phyloP scores from a whole-genome alignment of 768 basidiomycete genomes.

The Mycena rosella region DNA sequence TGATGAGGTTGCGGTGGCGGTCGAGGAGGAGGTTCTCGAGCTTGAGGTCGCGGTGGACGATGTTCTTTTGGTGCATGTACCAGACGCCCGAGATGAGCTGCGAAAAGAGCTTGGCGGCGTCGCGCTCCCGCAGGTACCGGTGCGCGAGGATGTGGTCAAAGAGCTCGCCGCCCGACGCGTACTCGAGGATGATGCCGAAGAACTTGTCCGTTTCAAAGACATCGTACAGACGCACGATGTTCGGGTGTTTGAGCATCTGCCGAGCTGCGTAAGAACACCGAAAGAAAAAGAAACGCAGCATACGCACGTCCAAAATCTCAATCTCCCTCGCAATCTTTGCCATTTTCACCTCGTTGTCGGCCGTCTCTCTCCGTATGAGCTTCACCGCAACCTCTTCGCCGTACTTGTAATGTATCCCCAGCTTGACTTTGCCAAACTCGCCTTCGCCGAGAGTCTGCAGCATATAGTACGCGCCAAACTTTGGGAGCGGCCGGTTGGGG shows the following conservation, averaged over 20 bases:
- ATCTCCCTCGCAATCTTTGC: conserved; percentile 98
- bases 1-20: conserved; percentile 35
- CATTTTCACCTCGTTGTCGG: conserved; percentile 87
- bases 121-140: conserved; percentile 92
- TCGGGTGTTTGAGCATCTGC: conserved; percentile 94
- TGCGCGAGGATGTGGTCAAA: conserved; percentile 99
- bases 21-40: conserved; percentile 73
- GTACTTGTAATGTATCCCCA: conserved; percentile 92
- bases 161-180: conserved; percentile 97
- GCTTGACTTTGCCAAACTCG: conserved; percentile 98
- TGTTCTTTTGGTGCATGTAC: conserved; percentile 87
- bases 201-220: conserved; percentile 99
- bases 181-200: conserved; percentile 99
- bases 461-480: conserved; percentile 95
- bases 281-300: conserved; percentile 27
- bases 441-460: conserved; percentile 98
- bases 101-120: conserved; percentile 95
- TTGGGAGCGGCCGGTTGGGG: conserved; percentile 85
- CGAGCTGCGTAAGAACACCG: conserved; percentile 21
- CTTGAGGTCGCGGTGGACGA: conserved; percentile 86
- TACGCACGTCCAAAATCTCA: conserved; percentile 90
- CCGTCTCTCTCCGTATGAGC: conserved; percentile 91
- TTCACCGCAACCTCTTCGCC: conserved; percentile 99
- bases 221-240: conserved; percentile 97
- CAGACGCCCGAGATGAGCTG: conserved; percentile 99